Percentiles rank a stretch among this genome's conserved stretches.
Conservation (phyloP, 345 rosid genomes). For the Eucalyptus tenuipes region DNA sequence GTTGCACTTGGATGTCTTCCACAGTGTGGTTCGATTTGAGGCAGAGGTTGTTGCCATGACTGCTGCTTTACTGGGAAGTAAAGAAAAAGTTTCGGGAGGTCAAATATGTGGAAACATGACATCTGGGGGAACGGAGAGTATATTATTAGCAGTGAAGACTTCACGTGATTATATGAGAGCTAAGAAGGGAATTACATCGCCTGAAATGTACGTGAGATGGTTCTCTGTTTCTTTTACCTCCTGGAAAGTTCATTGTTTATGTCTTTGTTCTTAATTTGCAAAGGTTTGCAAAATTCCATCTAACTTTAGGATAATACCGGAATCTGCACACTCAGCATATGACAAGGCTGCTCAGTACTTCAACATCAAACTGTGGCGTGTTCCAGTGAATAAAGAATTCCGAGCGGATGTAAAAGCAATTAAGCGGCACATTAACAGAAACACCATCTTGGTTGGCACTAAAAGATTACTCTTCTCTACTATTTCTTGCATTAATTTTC, state of each 20-base stretch:
- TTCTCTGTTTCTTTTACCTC: not conserved
- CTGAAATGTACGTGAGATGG: conserved; percentile 54
- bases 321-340: conserved; percentile 93
- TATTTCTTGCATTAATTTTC: not conserved
- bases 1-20: conserved; percentile 79
- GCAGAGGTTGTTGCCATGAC: conserved; percentile 98
- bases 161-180: conserved; percentile 89
- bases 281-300: not conserved
- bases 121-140: conserved; percentile 98
- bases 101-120: conserved; percentile 98
- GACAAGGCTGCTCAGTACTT: conserved; percentile 97
- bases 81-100: conserved; percentile 63
- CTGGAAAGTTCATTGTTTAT: not conserved
- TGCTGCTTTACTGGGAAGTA: conserved; percentile 68
- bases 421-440: conserved; percentile 45
- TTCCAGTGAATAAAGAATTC: conserved; percentile 70
- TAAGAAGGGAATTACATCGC: conserved; percentile 74
- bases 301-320: conserved; percentile 78
- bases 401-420: conserved; percentile 81
- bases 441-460: conserved; percentile 71
- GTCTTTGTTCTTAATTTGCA: not conserved
- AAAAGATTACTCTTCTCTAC: not conserved
- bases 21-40: conserved; percentile 75
- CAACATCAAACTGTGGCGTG: conserved; percentile 88
- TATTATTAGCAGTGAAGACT: conserved; percentile 82